These are phyloP conservation scores for Colletotrichum sp. DNA, from an alignment of 2,329 filamentous ascomycete species.

Conservation along the genomic window DNA sequence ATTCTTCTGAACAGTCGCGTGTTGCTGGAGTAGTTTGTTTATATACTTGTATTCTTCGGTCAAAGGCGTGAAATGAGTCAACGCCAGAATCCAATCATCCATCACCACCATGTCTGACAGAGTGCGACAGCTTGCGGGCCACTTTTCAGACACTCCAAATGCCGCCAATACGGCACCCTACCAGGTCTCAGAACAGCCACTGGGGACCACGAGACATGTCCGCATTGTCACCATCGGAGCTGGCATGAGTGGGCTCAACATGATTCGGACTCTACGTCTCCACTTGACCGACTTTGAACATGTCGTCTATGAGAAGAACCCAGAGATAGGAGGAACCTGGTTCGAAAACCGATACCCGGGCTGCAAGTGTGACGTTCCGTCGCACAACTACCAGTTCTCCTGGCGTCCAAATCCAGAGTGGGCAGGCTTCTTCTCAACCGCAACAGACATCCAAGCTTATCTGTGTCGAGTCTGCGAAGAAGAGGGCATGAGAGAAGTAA, in stretches of 20 bases:
- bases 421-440: conserved; percentile 60
- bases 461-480: conserved; percentile 51
- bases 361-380: conserved; percentile 59
- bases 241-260: conserved; percentile 29
- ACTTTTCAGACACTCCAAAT: not conserved
- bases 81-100: not conserved
- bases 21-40: not conserved
- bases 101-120: not conserved
- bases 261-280: conserved; percentile 45
- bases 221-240: conserved; percentile 30
- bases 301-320: conserved; percentile 60
- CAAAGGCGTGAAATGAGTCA: not conserved
- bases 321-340: conserved; percentile 61
- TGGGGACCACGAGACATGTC: not conserved
- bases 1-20: not conserved
- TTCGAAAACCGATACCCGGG: conserved; percentile 64
- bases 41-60: not conserved
- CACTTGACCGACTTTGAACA: conserved; percentile 47
- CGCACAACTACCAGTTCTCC: conserved; percentile 67
- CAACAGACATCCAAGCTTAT: conserved; percentile 60
- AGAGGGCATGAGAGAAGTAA: conserved; percentile 44
- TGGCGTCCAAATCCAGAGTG: conserved; percentile 64
- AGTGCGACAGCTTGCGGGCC: not conserved
- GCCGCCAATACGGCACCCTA: not conserved
- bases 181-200: not conserved